phyloP scores from a whole-genome alignment of 148 eudicot species.

The Rhododendron vialii region DNA sequence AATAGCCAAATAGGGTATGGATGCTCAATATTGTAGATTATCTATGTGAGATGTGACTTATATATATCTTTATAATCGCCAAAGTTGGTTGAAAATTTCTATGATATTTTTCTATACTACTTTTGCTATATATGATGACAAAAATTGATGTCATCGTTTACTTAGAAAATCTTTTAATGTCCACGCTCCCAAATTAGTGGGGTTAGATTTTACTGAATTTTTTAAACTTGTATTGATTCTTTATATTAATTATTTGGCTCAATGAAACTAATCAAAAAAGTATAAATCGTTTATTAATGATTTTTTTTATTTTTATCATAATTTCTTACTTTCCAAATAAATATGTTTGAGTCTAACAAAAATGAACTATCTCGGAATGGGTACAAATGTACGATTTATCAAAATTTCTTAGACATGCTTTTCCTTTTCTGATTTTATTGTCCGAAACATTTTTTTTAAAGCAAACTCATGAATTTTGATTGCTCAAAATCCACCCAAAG shows the following conservation, averaged over 20 bases:
- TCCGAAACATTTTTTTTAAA: no score
- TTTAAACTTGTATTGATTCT: neutral
- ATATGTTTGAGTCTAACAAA: no score
- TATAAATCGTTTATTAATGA: no score
- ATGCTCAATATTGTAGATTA: neutral
- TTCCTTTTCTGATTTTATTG: no score
- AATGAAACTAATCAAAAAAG: no score
- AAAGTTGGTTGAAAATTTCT: neutral
- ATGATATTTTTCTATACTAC: neutral
- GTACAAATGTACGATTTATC: no score
- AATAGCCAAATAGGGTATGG: neutral
- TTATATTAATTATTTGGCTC: neutral
- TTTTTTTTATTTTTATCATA: no score
- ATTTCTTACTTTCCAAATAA: no score
- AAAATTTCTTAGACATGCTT: no score
- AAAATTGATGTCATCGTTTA: neutral
- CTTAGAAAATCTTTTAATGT: neutral
- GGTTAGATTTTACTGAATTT: neutral
- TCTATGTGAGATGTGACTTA: neutral
- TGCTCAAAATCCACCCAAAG: no score
- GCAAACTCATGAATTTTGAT: no score
- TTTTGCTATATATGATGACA: neutral
- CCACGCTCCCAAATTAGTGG: neutral
- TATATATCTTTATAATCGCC: neutral
- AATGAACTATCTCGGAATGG: no score